Evolutionary conservation across 1,284 basidiomycete genomes (phyloP).

Genomic region (Hypsizygus ulmarius): DNA sequence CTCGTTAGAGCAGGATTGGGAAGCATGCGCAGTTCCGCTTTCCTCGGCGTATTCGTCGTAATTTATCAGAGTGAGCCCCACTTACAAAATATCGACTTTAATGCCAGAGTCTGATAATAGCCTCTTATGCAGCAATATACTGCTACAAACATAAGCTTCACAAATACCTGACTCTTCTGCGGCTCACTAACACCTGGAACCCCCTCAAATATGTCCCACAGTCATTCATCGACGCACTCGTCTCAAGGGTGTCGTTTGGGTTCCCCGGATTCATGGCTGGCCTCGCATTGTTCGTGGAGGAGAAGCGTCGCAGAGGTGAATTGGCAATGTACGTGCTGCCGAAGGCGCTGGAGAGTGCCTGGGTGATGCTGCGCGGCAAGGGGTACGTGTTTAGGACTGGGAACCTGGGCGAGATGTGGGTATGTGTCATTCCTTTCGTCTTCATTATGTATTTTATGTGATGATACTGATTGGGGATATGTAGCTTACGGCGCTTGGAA

Average conservation of each 20-base stretch:
- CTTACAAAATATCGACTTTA: not conserved
- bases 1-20: constrained; percentile 67
- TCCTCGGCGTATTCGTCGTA: constrained; percentile 83
- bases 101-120: not conserved
- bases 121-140: constrained; percentile 53
- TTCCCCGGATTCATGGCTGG: constrained; percentile 76
- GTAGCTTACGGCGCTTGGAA: constrained; percentile 67
- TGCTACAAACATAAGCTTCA: constrained; percentile 73
- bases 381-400: constrained; percentile 78
- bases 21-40: constrained; percentile 83
- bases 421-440: constrained; percentile 31
- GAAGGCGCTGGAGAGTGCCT: constrained; percentile 86
- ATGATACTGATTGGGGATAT: constrained; percentile 5
- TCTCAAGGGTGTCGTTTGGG: constrained; percentile 74
- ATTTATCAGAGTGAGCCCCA: constrained; percentile 74
- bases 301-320: constrained; percentile 77
- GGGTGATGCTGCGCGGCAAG: constrained; percentile 76
- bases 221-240: constrained; percentile 51
- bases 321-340: constrained; percentile 95
- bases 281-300: constrained; percentile 84
- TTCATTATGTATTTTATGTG: constrained; percentile 8
- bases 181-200: constrained; percentile 21
- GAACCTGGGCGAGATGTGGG: constrained; percentile 65
- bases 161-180: constrained; percentile 42
- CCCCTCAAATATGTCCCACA: constrained; percentile 43